Percentiles rank a stretch among this genome's conserved stretches.
Evolutionary conservation across 2,329 filamentous ascomycete species (phyloP).

Genomic region (Colletotrichum cuscutae): DNA sequence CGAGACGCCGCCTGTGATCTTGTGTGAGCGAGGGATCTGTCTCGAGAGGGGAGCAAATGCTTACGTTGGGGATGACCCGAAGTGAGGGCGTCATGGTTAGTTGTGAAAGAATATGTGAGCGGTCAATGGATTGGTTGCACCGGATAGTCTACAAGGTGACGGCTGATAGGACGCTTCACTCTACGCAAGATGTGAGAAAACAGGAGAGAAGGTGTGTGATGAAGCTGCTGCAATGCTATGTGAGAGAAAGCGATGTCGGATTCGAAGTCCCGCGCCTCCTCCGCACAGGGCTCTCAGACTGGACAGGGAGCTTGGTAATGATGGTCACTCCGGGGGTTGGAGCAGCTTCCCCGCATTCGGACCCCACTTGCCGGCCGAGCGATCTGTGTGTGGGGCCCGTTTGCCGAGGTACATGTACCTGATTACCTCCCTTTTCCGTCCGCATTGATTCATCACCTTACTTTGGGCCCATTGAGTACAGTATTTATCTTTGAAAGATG

Average conservation of each 20-base stretch:
- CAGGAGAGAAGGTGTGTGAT: background rate
- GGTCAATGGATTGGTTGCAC: background rate
- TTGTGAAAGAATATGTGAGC: background rate
- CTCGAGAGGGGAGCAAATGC: background rate
- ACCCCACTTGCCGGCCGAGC: constrained; percentile 31
- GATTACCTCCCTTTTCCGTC: background rate
- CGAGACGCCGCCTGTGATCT: constrained; percentile 64
- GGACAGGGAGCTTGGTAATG: constrained; percentile 8
- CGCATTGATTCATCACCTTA: too few relatives aligned
- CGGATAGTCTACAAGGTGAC: background rate
- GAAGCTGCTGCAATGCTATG: background rate
- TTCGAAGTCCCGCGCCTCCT: constrained; percentile 11
- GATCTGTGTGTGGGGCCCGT: constrained; percentile 22
- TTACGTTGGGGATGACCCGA: constrained; percentile 42
- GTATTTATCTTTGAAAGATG: background rate
- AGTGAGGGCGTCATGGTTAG: constrained; percentile 37
- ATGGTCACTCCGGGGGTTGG: constrained; percentile 10
- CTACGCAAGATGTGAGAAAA: background rate
- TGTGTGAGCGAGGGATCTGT: background rate
- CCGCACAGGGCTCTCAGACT: constrained; percentile 26
- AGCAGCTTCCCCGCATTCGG: constrained; percentile 32
- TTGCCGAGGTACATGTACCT: constrained; percentile 27
- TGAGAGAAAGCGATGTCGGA: constrained; percentile 28
- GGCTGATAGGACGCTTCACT: background rate
- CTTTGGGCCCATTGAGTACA: too few relatives aligned